A percentile compares a stretch with the other conserved stretches of the same genome.
These are phyloP conservation scores for Penicillium digitatum DNA, from an alignment of 2,329 filamentous ascomycete species.

Conservation along the genomic window DNA sequence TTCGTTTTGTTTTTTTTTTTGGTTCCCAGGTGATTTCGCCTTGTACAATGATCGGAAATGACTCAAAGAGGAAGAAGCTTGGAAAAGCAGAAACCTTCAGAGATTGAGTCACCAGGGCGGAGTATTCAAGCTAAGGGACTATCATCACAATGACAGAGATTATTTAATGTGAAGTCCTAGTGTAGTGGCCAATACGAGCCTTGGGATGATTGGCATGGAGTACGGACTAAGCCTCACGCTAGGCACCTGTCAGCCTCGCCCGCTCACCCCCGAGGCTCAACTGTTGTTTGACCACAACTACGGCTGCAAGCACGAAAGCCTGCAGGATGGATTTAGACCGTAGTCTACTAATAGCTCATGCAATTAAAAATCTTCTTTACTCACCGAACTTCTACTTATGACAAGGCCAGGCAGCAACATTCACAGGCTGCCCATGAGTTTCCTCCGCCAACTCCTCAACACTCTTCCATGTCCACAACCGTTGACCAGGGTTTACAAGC, in stretches of 20 bases:
- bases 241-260: not conserved
- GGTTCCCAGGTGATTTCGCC: not conserved
- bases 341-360: too few species aligned
- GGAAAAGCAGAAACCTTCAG: not conserved
- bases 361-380: not conserved
- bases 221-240: not conserved
- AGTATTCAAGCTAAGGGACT: not conserved
- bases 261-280: not conserved
- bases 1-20: not conserved
- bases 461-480: constrained; percentile 31
- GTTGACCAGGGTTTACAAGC: constrained; percentile 28
- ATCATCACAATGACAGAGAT: too few species aligned
- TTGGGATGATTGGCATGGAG: not conserved
- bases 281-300: not conserved
- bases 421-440: constrained; percentile 26
- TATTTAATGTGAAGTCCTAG: not conserved
- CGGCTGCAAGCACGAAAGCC: too few species aligned
- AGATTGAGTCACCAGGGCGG: not conserved
- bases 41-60: not conserved
- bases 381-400: constrained; percentile 2
- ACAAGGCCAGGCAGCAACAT: constrained; percentile 14
- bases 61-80: not conserved
- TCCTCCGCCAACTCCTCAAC: constrained; percentile 27
- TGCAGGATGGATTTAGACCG: too few species aligned
- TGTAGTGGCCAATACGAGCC: not conserved